Base-by-base conservation (phyloP, 352 stramenopile genomes). In the Vaucheria bursata region DNA sequence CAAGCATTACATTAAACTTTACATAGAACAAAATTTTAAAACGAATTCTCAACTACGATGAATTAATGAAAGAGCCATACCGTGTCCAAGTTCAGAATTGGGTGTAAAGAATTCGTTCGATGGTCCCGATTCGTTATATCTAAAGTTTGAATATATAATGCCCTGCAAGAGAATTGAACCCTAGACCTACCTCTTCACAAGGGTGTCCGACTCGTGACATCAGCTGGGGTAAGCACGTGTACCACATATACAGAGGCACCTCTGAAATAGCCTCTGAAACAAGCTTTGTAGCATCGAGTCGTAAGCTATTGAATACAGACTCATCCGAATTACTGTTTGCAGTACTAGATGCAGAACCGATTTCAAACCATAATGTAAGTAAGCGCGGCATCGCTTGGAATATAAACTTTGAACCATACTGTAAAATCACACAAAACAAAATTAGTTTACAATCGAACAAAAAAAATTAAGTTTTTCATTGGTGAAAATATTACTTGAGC, bases 191-290 rank as follows among this genome's bases (percentile, higher is more conserved):
- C 40, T 79, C 71, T 36, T 33, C 71, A 6, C 75, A 94, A 1
- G 90, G 89, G 35, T 96, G 91, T 49, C 91, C 93, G 52, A 97
- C 92, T 5, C 95, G 89, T 29, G 95, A 98, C 12, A 97, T 93
- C 1, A 99, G 91, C 88, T 99, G 97, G 34, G 96, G 94, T 74
- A 99, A 92, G 53, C 93, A 96, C 38, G 95, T 95, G 35, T 99
- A 95, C 90, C 97, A 99, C 52, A 97, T 89, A 82, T 97, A 94
- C 1, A 90, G 86, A 50, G 88, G 87, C 53, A 94, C 77, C 71
- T 52, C 59, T 38, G 71, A 38, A 4, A 76, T 52, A 33, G 79
- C 81, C 5, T 45, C 59, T 36, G 37, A 34, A 29, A 85, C 66
- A 31, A 83, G 52, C 8, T 49, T 31, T 5, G 67, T 78, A 37